These are phyloP conservation scores for Yarrowia sp. DNA, from an alignment of 805 yeast genomes.

Conservation along the genomic window DNA sequence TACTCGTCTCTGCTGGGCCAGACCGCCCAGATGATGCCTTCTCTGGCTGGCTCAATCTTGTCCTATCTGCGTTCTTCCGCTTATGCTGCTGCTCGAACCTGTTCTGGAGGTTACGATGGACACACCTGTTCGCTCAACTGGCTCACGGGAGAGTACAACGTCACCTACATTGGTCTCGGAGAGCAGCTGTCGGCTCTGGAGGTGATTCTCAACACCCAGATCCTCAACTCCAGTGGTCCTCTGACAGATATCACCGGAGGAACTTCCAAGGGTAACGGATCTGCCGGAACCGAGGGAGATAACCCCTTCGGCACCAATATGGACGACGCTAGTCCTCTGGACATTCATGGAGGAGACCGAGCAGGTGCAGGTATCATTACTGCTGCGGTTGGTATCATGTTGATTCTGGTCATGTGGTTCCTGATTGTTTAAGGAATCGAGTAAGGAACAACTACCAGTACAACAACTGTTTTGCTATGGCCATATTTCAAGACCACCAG, in stretches of 20 bases:
- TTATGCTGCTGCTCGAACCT: constrained; percentile 70
- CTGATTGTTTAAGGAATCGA: constrained; percentile 43
- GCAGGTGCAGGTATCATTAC: constrained; percentile 92
- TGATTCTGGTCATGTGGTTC: constrained; percentile 71
- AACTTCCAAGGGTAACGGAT: constrained; percentile 60
- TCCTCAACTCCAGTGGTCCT: constrained; percentile 48
- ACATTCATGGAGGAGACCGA: constrained; percentile 58
- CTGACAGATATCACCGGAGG: constrained; percentile 65
- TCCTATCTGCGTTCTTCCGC: constrained; percentile 53
- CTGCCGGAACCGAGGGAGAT: constrained; percentile 54
- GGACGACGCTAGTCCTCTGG: constrained; percentile 27
- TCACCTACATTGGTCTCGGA: constrained; percentile 67
- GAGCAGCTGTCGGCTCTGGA: constrained; percentile 89
- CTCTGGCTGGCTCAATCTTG: constrained; percentile 39
- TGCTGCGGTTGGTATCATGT: constrained; percentile 57
- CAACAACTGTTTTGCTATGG: no score
- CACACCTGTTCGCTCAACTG: constrained; percentile 87
- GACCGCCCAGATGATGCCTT: constrained; percentile 70
- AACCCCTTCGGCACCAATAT: not conserved
- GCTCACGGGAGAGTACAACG: constrained; percentile 66
- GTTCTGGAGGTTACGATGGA: constrained; percentile 84
- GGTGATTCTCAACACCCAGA: constrained; percentile 41
- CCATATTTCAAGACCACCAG: not conserved
- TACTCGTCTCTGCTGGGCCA: constrained; percentile 69
- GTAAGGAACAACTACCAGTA: not conserved